These are phyloP conservation scores for Nicotiana attenuata DNA, from an alignment of 257 asterid genomes.

Conservation along the genomic window DNA sequence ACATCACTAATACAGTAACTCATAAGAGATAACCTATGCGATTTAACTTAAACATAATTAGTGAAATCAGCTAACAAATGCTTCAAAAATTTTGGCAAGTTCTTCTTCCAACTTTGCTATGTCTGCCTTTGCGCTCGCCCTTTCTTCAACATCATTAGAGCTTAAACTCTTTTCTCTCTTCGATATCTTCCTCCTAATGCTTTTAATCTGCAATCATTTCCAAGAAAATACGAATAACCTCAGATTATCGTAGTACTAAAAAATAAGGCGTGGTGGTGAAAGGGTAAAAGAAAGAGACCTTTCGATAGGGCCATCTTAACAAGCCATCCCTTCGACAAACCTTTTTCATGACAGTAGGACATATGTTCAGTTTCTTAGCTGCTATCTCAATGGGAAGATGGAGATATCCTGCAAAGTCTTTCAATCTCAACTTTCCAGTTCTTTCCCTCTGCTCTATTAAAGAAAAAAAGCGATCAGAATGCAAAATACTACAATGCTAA, in stretches of 20 bases:
- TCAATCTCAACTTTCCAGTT: slow-evolving; percentile 39
- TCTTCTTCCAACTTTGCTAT: slow-evolving; percentile 31
- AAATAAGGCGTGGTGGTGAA: not conserved
- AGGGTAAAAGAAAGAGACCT: slow-evolving; percentile 29
- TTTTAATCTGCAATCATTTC: slow-evolving; percentile 41
- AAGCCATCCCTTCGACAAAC: slow-evolving; percentile 58
- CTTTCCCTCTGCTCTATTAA: slow-evolving; percentile 62
- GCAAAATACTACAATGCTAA: not conserved
- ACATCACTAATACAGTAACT: not conserved
- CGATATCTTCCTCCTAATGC: slow-evolving; percentile 31
- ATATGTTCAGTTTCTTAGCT: slow-evolving; percentile 35
- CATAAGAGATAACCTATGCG: not conserved
- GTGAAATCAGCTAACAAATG: slow-evolving; percentile 9
- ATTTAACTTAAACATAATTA: not conserved
- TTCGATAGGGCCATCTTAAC: slow-evolving; percentile 60
- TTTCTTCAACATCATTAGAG: slow-evolving; percentile 22
- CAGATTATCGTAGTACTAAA: not conserved
- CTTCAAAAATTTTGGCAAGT: slow-evolving; percentile 23
- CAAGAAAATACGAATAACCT: not conserved
- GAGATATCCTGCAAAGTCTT: slow-evolving; percentile 39
- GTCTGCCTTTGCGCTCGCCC: slow-evolving; percentile 18
- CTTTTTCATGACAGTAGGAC: slow-evolving; percentile 61
- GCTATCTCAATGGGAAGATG: slow-evolving; percentile 47
- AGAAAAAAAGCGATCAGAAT: not conserved
- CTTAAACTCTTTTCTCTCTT: slow-evolving; percentile 20